Evolutionary conservation across 2,329 filamentous ascomycete species (phyloP).

Genomic region (Dryadomyces sulphureus): DNA sequence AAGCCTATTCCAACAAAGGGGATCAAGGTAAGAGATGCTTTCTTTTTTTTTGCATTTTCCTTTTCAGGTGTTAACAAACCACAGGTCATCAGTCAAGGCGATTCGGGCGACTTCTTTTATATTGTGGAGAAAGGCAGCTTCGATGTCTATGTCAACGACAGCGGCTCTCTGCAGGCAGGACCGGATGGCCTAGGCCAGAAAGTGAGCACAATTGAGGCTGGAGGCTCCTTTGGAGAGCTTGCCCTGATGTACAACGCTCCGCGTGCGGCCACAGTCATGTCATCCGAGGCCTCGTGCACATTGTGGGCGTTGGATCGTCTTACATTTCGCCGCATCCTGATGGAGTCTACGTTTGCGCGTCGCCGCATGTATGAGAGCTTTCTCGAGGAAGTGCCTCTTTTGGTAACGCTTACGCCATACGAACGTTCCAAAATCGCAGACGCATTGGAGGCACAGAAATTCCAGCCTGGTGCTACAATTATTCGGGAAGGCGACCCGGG

Average conservation of each 20-base stretch:
- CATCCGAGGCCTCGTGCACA: conserved; percentile 60
- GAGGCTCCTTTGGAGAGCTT: conserved; percentile 90
- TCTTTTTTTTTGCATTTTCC: not conserved
- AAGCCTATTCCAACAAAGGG: conserved; percentile 90
- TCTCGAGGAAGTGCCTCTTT: conserved; percentile 79
- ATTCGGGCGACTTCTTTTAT: conserved; percentile 95
- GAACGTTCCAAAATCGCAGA: conserved; percentile 97
- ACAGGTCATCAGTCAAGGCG: conserved; percentile 88
- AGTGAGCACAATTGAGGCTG: conserved; percentile 69
- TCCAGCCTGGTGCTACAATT: conserved; percentile 62
- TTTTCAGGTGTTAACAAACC: not conserved
- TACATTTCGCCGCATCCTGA: conserved; percentile 93
- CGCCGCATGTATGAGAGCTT: conserved; percentile 96
- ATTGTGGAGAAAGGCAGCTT: conserved; percentile 85
- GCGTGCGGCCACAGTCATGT: conserved; percentile 84
- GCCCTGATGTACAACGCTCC: conserved; percentile 98
- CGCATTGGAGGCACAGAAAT: conserved; percentile 83
- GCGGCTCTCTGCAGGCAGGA: conserved; percentile 65
- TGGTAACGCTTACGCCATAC: conserved; percentile 72
- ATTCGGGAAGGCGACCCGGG: conserved; percentile 87
- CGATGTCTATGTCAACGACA: conserved; percentile 75
- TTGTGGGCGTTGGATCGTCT: conserved; percentile 91
- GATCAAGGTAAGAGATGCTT: conserved; percentile 37
- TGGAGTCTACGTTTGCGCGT: conserved; percentile 94
- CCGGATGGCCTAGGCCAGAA: conserved; percentile 68